Conservation (phyloP, 805 yeast species). For the Kregervanrija delftensis region DNA sequence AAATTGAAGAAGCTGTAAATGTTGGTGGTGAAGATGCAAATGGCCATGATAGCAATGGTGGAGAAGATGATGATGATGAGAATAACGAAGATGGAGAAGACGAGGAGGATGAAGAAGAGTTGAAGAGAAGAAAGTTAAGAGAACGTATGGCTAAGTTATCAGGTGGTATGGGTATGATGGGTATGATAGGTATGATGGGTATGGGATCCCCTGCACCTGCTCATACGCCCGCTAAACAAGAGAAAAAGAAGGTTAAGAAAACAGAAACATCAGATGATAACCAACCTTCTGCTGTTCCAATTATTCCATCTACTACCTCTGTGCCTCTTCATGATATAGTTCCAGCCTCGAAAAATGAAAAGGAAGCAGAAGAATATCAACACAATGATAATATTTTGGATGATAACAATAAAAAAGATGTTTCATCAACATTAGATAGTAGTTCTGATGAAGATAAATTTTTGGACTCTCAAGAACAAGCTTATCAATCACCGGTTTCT, state of each 20-base stretch:
- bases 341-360: neutral
- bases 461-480: no score
- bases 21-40: conserved; percentile 25
- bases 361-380: neutral
- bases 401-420: conserved; percentile 8
- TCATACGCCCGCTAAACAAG: conserved; percentile 5
- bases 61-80: conserved; percentile 38
- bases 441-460: conserved; percentile 9
- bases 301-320: conserved; percentile 45
- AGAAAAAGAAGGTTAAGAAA: conserved; percentile 20
- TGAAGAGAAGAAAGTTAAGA: conserved; percentile 66
- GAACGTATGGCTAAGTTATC: conserved; percentile 96
- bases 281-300: conserved; percentile 38
- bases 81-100: conserved; percentile 46
- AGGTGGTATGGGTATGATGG: conserved; percentile 77
- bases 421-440: conserved; percentile 10
- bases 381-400: conserved; percentile 31
- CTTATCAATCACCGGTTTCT: no score
- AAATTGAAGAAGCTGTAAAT: conserved; percentile 19
- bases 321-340: conserved; percentile 18
- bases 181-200: conserved; percentile 51
- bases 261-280: conserved; percentile 14
- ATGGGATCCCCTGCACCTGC: conserved; percentile 15
- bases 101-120: conserved; percentile 70
- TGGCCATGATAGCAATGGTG: conserved; percentile 27